These are phyloP conservation scores for Extremus antarcticus DNA, from an alignment of 495 filamentous ascomycete species.

Conservation along the genomic window DNA sequence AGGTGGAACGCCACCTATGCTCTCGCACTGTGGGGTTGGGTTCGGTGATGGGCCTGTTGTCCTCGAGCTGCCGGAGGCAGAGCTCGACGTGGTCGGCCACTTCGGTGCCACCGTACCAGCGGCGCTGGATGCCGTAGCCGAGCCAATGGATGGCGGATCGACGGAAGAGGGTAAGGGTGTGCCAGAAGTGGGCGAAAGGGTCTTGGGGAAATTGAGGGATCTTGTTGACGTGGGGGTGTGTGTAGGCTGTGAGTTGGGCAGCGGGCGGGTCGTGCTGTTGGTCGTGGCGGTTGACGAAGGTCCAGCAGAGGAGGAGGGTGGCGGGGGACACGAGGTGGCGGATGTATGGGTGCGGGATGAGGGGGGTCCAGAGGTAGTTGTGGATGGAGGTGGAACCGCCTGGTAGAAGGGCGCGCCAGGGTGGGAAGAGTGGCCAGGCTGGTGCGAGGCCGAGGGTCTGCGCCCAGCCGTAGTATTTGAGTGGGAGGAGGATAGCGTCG, in stretches of 20 bases:
- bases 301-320: neutral
- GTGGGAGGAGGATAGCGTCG: constrained; percentile 13
- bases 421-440: constrained; percentile 5
- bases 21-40: too few relatives aligned
- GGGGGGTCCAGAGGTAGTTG: neutral
- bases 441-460: constrained; percentile 15
- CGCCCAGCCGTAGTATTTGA: constrained; percentile 5
- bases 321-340: constrained; percentile 5
- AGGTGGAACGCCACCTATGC: constrained; percentile 3
- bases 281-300: neutral
- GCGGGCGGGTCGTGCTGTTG: neutral
- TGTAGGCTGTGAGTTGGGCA: neutral
- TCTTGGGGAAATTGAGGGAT: neutral
- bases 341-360: neutral
- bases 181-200: neutral
- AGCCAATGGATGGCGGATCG: neutral
- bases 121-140: neutral
- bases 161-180: neutral
- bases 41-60: neutral
- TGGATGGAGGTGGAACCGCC: neutral
- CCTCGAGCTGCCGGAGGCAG: too few relatives aligned
- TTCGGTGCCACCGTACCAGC: too few relatives aligned
- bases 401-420: neutral
- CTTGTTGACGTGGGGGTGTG: neutral
- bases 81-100: too few relatives aligned